Evolutionary conservation across 305 asterid genomes (phyloP).

Genomic region (Ruellia speciosa): DNA sequence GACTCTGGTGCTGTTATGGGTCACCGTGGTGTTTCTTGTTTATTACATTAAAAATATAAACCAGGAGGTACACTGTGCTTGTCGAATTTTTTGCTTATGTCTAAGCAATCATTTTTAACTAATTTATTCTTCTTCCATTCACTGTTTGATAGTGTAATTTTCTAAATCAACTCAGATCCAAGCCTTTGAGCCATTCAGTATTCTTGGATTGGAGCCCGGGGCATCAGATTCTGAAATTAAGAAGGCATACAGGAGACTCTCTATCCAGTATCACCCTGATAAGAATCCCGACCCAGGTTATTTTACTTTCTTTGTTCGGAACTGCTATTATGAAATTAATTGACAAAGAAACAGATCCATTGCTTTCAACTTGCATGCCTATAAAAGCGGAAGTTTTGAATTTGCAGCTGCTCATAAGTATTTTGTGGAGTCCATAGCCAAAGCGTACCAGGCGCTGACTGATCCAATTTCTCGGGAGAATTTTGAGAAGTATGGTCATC

Average conservation of each 20-base stretch:
- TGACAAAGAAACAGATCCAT: constrained; percentile 5
- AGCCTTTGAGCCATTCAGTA: constrained; percentile 87
- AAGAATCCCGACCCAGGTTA: constrained; percentile 99
- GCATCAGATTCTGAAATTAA: constrained; percentile 83
- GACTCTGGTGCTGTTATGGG: constrained; percentile 70
- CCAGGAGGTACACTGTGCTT: constrained; percentile 49
- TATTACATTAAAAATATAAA: constrained; percentile 52
- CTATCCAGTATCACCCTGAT: constrained; percentile 97
- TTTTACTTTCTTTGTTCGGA: constrained; percentile 10
- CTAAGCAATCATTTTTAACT: not conserved
- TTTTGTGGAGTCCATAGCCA: constrained; percentile 79
- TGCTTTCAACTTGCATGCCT: constrained; percentile 8
- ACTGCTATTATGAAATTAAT: constrained; percentile 15
- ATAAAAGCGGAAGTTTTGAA: constrained; percentile 18
- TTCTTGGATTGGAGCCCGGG: constrained; percentile 87
- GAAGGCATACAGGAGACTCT: constrained; percentile 93
- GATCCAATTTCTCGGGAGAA: constrained; percentile 94
- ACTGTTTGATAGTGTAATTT: constrained; percentile 14
- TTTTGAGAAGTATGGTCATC: constrained; percentile 95
- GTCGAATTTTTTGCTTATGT: constrained; percentile 10
- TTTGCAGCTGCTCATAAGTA: constrained; percentile 82
- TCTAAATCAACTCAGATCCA: constrained; percentile 42
- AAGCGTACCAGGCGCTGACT: constrained; percentile 98
- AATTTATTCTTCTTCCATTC: not conserved
- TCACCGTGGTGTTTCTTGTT: constrained; percentile 53